Evolutionary conservation across 2,329 filamentous ascomycete genomes (phyloP), one percentile per base, ranked within the genome.

Genomic region (Penicillium sp.): DNA sequence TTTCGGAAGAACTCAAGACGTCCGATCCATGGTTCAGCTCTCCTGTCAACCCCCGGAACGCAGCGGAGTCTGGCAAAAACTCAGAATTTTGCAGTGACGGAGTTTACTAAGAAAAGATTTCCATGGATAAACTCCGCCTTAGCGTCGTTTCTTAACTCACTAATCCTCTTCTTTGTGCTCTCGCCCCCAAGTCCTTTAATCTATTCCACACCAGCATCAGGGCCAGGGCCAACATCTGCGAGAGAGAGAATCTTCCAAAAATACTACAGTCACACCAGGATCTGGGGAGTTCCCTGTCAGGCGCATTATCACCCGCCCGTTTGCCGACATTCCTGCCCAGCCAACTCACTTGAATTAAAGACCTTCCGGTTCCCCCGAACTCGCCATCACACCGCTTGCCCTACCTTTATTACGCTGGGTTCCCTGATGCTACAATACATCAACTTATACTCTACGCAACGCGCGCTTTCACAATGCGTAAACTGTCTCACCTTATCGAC

Each of bases 401-500:
- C 49, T 7, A 14, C 49, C 46, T 54, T 60, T 62, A 58, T 62
- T 62, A 50, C 26, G n/a, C 37, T 65, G 65, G 45, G 65, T 60
- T 70, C 73, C 74, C 65, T 72, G n/a, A 29, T 48, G 39, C 37
- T 51, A 29, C 46, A 27, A 22, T 39, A 24, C n/a, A 29, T 29
- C 50, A 29, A 56, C 46, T 46, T 55, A 50, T 59, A 57, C 33
- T 22, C 52, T 49, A 53, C 47, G 53, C 62, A 56, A 55, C 35
- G 42, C 46, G 55, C 57, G 50, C 48, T 51, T 52, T 46, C 52
- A 43, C 59, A 45, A 76, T 76, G 74, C 61, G 68, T 39, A 75
- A 71, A 63, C 56, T 73, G 58, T 70, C 69, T 51, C 69, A 74
- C 58, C 61, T 71, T 27, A 65, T 71, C 58, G 74, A 75, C 61